Base-by-base conservation (phyloP, 306 rosid genomes). In the Quercus wislizeni region DNA sequence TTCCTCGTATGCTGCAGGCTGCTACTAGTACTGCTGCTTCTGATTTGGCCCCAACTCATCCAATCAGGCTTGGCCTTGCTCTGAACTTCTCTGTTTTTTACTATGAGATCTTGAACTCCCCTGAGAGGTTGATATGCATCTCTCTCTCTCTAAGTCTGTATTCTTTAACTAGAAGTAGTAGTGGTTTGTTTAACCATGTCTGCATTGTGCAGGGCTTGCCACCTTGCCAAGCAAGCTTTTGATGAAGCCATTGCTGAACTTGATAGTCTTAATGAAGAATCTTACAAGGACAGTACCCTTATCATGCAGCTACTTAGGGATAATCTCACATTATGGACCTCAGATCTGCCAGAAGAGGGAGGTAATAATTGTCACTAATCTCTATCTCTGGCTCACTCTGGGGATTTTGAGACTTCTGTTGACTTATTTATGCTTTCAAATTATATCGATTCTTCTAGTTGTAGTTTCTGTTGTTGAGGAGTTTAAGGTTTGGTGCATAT, bases 231-330 rank as follows among this genome's bases (percentile, higher is more conserved):
- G 81, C 79, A 80, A 59, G 89, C 87, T 23, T 86, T 74, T 72
- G 87, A 83, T 75, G 89, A 86, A 78, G 87, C 89, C 2, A 78
- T 80, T 71, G 81, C 89, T 12, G 87, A 86, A 54, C 77, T 86
- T 63, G 87, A 83, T 76, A 74, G 79, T 81, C 85, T 81, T 75
- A 71, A 83, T 54, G 87, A 91, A 81, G 93, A 91, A 74, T 89
- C 93, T 64, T 88, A 86, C 92, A 91, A 88, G 59, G 91, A 91
- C 70, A 87, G 89, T 79, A 83, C 91, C 75, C 90, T 91, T 23
- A 89, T 91, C 61, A 84, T 89, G 90, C 96, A 91, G 82, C 90
- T 91, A 72, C 84, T 91, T 64, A 91, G 90, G 88, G 96, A 91
- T 65, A 91, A 89, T 78, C 96, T 91, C 81, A 85, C 88, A 35